Conservation (phyloP, 495 filamentous ascomycete genomes). For the Tuber microsphaerosporum region DNA sequence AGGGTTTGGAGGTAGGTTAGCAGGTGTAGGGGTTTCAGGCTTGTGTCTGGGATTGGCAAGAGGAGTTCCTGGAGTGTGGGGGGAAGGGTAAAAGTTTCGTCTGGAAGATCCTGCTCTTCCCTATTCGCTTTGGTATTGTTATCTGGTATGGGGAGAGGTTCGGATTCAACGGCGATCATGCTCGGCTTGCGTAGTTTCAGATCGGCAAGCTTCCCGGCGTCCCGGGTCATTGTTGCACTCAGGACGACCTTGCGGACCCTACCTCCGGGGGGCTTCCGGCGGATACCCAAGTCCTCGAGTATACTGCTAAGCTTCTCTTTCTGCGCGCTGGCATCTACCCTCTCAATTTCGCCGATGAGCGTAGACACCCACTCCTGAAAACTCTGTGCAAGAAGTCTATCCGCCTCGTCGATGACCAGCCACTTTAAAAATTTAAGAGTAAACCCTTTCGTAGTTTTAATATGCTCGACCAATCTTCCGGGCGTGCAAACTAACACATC, state of each 20-base stretch:
- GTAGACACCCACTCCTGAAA: slow-evolving; percentile 85
- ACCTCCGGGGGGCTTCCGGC: slow-evolving; percentile 21
- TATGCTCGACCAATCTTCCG: slow-evolving; percentile 83
- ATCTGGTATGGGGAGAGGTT: slow-evolving; percentile 17
- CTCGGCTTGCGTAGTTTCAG: slow-evolving; percentile 67
- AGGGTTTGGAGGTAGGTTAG: slow-evolving; percentile 51
- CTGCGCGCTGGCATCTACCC: background rate
- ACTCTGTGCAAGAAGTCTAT: slow-evolving; percentile 80
- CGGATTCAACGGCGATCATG: slow-evolving; percentile 63
- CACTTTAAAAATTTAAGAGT: slow-evolving; percentile 66
- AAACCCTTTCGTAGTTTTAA: slow-evolving; percentile 75
- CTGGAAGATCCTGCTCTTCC: slow-evolving; percentile 33
- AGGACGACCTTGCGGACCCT: slow-evolving; percentile 45
- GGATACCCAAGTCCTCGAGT: slow-evolving; percentile 36
- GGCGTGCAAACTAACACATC: slow-evolving; percentile 91
- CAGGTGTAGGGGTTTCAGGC: slow-evolving; percentile 79
- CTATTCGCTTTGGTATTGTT: slow-evolving; percentile 26
- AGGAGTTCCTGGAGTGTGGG: slow-evolving; percentile 62
- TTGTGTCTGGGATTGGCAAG: slow-evolving; percentile 64
- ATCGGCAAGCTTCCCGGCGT: slow-evolving; percentile 68
- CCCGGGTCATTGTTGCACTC: slow-evolving; percentile 88
- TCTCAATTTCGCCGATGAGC: slow-evolving; percentile 57
- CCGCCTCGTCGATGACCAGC: slow-evolving; percentile 90
- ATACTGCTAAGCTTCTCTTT: slow-evolving; percentile 15
- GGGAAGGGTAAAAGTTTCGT: slow-evolving; percentile 55